phyloP scores from a whole-genome alignment of 2,329 filamentous ascomycete species.

The Zymoseptoria crescenta region DNA sequence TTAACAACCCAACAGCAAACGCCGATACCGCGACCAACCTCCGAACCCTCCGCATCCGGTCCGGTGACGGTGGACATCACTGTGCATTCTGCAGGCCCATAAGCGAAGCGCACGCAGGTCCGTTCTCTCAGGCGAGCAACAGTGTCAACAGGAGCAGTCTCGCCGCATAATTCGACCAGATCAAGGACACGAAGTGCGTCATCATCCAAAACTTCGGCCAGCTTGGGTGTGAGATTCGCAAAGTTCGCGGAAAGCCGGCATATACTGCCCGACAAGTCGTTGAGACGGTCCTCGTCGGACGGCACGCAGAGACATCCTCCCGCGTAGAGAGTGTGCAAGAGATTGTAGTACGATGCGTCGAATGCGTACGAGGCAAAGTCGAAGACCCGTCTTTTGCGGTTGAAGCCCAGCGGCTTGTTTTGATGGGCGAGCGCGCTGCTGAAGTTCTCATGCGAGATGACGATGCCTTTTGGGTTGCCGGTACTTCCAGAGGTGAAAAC shows the following conservation, averaged over 20 bases:
- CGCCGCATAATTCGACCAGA: slow-evolving; percentile 6
- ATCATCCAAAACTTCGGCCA: slow-evolving; percentile 5
- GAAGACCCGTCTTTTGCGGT: slow-evolving; percentile 8
- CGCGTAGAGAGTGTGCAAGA: slow-evolving; percentile 6
- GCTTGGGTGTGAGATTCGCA: slow-evolving; percentile 5
- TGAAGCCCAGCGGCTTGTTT: background rate
- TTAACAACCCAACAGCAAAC: slow-evolving; percentile 1
- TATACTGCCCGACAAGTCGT: slow-evolving; percentile 5
- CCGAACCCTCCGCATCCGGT: background rate
- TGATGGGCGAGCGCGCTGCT: slow-evolving; percentile 3
- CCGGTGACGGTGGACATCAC: slow-evolving; percentile 1
- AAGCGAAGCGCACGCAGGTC: background rate
- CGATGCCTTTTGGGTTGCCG: slow-evolving; percentile 8
- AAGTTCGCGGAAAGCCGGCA: background rate
- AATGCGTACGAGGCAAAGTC: slow-evolving; percentile 21
- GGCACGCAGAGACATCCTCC: slow-evolving; percentile 20
- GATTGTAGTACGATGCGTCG: slow-evolving; percentile 9
- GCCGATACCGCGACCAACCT: background rate
- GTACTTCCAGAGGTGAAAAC: slow-evolving; percentile 46
- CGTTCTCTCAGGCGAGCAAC: background rate
- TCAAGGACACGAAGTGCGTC: background rate
- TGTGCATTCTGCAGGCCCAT: slow-evolving; percentile 7
- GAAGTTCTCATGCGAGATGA: slow-evolving; percentile 8
- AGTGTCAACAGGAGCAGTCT: background rate
- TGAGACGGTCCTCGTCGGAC: slow-evolving; percentile 12